A percentile compares a stretch with the other conserved stretches of the same genome.
These are phyloP conservation scores for Triangularia verruculosa DNA, from an alignment of 2,329 filamentous ascomycete species.

Conservation along the genomic window DNA sequence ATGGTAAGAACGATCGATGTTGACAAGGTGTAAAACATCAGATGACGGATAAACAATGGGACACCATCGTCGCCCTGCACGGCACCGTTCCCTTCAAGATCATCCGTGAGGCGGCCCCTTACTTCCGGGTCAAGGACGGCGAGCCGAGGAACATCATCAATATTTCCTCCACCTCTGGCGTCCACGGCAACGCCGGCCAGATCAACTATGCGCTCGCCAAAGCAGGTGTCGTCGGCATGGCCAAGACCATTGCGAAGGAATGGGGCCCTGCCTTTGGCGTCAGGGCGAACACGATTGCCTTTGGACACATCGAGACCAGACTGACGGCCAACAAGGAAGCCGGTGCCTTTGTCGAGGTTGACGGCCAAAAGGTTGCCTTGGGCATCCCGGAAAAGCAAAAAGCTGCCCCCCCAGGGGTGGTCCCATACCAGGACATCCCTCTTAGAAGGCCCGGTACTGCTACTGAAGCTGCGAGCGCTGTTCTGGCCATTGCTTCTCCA, in stretches of 20 bases:
- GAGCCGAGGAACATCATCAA: slow-evolving; percentile 78
- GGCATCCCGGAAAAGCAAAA: slow-evolving; percentile 67
- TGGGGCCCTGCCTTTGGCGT: slow-evolving; percentile 86
- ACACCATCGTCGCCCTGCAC: slow-evolving; percentile 81
- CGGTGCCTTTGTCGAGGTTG: slow-evolving; percentile 74
- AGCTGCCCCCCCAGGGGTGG: slow-evolving; percentile 37
- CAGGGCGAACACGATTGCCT: slow-evolving; percentile 77
- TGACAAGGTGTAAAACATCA: slow-evolving; percentile 21
- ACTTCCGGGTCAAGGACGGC: slow-evolving; percentile 83
- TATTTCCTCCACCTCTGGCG: slow-evolving; percentile 75
- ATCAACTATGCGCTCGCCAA: slow-evolving; percentile 85
- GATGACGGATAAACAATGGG: slow-evolving; percentile 89
- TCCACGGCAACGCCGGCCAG: slow-evolving; percentile 88
- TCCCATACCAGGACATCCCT: slow-evolving; percentile 67
- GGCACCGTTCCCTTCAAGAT: slow-evolving; percentile 83
- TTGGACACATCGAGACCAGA: slow-evolving; percentile 76
- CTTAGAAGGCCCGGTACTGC: slow-evolving; percentile 73
- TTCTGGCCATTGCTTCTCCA: slow-evolving; percentile 77
- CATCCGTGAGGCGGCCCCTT: slow-evolving; percentile 74
- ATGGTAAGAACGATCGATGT: slow-evolving; percentile 30
- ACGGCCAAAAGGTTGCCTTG: slow-evolving; percentile 70
- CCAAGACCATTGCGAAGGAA: slow-evolving; percentile 88
- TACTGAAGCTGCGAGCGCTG: slow-evolving; percentile 73
- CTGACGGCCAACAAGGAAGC: slow-evolving; percentile 82
- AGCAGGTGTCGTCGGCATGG: slow-evolving; percentile 77